phyloP scores from a whole-genome alignment of 2,329 filamentous ascomycete genomes.

The Trichoderma semiorbis region DNA sequence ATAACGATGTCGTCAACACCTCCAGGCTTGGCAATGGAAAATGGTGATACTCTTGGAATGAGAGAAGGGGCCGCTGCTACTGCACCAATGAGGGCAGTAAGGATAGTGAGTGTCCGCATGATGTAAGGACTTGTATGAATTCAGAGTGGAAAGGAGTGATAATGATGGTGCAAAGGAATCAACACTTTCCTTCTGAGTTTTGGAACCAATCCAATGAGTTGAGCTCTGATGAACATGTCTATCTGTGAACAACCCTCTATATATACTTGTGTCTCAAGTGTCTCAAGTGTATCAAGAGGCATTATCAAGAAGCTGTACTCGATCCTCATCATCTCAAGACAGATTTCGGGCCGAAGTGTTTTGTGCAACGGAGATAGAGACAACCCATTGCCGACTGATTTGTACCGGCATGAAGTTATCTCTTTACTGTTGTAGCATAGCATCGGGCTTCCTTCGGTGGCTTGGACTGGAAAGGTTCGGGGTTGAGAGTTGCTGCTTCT shows the following conservation, averaged over 20 bases:
- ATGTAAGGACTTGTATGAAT: neutral
- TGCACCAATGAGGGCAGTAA: constrained; percentile 1
- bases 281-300: too few species aligned
- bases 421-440: constrained; percentile 1
- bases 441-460: constrained; percentile 5
- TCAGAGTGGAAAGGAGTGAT: neutral
- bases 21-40: neutral
- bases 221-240: neutral
- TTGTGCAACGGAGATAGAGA: neutral
- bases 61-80: constrained; percentile 1
- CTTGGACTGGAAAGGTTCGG: neutral
- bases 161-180: neutral
- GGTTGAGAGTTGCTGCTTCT: neutral
- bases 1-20: neutral
- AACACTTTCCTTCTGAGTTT: neutral
- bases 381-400: neutral
- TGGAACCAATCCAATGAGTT: neutral
- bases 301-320: neutral
- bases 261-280: neutral
- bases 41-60: neutral
- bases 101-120: neutral
- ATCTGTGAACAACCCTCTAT: neutral
- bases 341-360: neutral
- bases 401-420: neutral
- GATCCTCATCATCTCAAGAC: neutral